Base-by-base conservation (phyloP, 768 basidiomycete species). In the Gymnopilus dilepis region DNA sequence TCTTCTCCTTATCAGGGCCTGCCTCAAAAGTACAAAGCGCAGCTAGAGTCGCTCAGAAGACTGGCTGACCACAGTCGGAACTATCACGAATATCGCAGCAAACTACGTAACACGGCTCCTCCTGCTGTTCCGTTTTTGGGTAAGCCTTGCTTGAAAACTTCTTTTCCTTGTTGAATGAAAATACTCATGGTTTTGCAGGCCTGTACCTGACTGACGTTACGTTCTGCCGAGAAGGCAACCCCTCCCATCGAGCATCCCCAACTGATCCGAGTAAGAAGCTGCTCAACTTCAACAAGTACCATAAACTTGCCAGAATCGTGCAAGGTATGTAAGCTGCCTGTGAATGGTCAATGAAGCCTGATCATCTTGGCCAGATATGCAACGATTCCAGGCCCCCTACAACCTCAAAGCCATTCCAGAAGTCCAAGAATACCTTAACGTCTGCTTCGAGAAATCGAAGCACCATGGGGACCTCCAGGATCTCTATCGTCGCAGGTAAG, bases 81-180 rank as follows among this genome's bases (percentile, higher is more conserved):
- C 72, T 94, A 92, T 69, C 86, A 90, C 70, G 91, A 97, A 76
- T 99, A 99, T 73, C 92, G 97, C 62, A 84, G 86, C 56, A 88
- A 83, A 66, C 83, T 99, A 63, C 87, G 95, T 54, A 92, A 91
- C 67, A 94, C 90, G n/a, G 85, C 87, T 4, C 92, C 95, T 12
- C 95, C 97, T 7, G 95, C 94, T 22, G 87, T 99, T 37, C 97
- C 97, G 2, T 99, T 99, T 85, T 83, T 99, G 50, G 97, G 96
- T 86, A 76, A 70, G 80, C 65, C 9, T 56, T 53, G 9, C 40
- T n/a, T 50, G 9, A 22, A 38, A 40, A 43, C 9, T 11, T 9
- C 9, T 9, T 59, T 42, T n/a, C 43, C 37, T 33, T 40, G 61
- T 15, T 43, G 28, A 22, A 30, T 56, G 17, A 53, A 24, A 64